Percentiles rank a stretch among this genome's conserved stretches.
Conservation (phyloP, 1,284 basidiomycete genomes). For the Pseudozyma thailandica region DNA sequence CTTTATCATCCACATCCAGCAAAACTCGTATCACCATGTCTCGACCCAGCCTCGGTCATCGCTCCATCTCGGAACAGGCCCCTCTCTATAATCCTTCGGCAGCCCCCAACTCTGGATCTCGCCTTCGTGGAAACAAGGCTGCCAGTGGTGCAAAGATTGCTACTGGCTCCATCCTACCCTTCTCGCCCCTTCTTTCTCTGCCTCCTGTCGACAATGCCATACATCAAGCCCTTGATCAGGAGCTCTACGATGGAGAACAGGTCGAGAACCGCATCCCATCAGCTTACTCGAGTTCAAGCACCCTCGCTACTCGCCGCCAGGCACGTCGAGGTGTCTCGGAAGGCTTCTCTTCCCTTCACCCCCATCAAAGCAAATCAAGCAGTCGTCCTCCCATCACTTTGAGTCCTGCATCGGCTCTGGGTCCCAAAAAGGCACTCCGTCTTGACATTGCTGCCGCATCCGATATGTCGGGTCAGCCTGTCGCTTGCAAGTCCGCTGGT, state of each 20-base stretch:
- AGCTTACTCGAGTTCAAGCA: background rate
- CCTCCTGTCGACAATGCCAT: slow-evolving; percentile 21
- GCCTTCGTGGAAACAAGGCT: slow-evolving; percentile 29
- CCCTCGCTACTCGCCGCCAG: slow-evolving; percentile 31
- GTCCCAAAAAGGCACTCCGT: slow-evolving; percentile 24
- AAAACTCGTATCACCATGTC: slow-evolving; percentile 11
- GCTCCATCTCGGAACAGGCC: slow-evolving; percentile 46
- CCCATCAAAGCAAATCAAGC: slow-evolving; percentile 7
- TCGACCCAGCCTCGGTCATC: slow-evolving; percentile 31
- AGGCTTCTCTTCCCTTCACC: slow-evolving; percentile 10
- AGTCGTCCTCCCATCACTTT: slow-evolving; percentile 3
- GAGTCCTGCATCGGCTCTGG: slow-evolving; percentile 2
- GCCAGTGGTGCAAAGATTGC: slow-evolving; percentile 24
- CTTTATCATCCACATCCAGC: background rate
- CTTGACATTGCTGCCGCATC: slow-evolving; percentile 38
- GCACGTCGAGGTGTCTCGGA: slow-evolving; percentile 37
- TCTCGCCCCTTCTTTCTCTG: slow-evolving; percentile 39
- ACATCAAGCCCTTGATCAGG: background rate
- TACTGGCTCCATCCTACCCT: slow-evolving; percentile 31
- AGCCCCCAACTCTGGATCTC: slow-evolving; percentile 22
- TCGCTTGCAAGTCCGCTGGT: slow-evolving; percentile 28
- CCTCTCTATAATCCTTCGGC: slow-evolving; percentile 33
- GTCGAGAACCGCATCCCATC: slow-evolving; percentile 20
- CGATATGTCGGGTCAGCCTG: slow-evolving; percentile 8
- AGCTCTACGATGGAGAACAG: slow-evolving; percentile 13